These are phyloP conservation scores for Larix sibirica DNA, from an alignment of 83 land plant species.

Conservation along the genomic window DNA sequence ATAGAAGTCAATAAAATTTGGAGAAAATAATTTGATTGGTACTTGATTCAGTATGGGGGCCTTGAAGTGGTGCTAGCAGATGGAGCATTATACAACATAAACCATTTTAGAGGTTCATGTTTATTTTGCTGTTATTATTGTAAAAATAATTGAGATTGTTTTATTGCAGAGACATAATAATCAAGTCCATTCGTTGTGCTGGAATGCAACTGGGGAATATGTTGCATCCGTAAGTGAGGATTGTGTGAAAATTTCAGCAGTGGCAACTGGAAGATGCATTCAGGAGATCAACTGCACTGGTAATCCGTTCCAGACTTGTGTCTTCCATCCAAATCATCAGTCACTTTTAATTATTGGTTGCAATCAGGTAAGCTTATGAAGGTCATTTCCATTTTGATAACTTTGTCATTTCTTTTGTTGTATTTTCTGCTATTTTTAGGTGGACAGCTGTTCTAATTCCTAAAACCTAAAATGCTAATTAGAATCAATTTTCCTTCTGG, in stretches of 20 bases:
- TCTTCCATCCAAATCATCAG: conserved; percentile 21
- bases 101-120: neutral
- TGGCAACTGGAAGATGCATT: conserved; percentile 12
- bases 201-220: conserved; percentile 21
- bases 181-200: conserved; percentile 21
- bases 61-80: neutral
- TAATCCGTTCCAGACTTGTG: conserved; percentile 20
- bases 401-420: neutral
- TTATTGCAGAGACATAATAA: conserved; percentile 19
- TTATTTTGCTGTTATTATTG: neutral
- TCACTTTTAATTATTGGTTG: conserved; percentile 21
- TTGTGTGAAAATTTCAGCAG: neutral
- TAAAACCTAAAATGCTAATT: too few species aligned
- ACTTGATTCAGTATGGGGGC: neutral
- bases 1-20: neutral
- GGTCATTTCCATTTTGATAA: neutral
- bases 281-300: conserved; percentile 18
- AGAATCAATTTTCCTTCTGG: neutral
- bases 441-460: too few species aligned
- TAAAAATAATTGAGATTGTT: neutral
- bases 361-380: conserved; percentile 10
- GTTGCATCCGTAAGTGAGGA: conserved; percentile 21
- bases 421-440: neutral
- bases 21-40: neutral
- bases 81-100: neutral